Evolutionary conservation across 2,329 filamentous ascomycete genomes (phyloP).

Genomic region (Calonectria fujianensis): DNA sequence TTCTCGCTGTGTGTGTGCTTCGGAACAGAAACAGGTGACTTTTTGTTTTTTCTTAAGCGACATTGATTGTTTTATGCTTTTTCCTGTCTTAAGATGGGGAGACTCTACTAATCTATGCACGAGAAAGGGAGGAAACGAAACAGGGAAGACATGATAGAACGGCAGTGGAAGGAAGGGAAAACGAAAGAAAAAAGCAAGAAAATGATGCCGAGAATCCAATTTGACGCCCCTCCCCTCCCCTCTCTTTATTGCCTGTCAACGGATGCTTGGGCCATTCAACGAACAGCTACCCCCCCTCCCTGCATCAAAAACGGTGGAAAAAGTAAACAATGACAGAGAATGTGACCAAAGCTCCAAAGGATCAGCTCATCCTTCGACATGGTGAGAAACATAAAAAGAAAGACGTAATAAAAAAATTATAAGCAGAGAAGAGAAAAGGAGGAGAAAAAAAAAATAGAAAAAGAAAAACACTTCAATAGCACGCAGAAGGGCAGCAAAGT

Average conservation of each 20-base stretch:
- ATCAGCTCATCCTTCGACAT: conserved; percentile 22
- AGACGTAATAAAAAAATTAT: conserved; percentile 32
- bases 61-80: conserved; percentile 18
- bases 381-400: conserved; percentile 31
- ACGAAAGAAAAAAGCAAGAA: conserved; percentile 1
- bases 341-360: conserved; percentile 25
- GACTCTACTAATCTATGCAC: conserved; percentile 9
- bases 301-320: conserved; percentile 26
- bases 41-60: conserved; percentile 10
- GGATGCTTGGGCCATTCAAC: conserved; percentile 24
- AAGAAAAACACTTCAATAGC: conserved; percentile 34
- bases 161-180: conserved; percentile 14
- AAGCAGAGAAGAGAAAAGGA: conserved; percentile 19
- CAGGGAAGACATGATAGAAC: conserved; percentile 6
- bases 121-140: conserved; percentile 17
- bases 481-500: conserved; percentile 39
- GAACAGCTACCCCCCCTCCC: conserved; percentile 22
- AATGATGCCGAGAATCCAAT: conserved; percentile 12
- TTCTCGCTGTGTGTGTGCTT: neutral
- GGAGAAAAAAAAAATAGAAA: conserved; percentile 30
- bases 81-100: neutral
- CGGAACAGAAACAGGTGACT: neutral
- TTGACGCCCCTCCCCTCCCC: neutral
- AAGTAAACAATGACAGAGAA: conserved; percentile 38
- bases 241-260: conserved; percentile 20